These are phyloP conservation scores for Acacia melanoxylon DNA, from an alignment of 306 rosid species.

Conservation along the genomic window DNA sequence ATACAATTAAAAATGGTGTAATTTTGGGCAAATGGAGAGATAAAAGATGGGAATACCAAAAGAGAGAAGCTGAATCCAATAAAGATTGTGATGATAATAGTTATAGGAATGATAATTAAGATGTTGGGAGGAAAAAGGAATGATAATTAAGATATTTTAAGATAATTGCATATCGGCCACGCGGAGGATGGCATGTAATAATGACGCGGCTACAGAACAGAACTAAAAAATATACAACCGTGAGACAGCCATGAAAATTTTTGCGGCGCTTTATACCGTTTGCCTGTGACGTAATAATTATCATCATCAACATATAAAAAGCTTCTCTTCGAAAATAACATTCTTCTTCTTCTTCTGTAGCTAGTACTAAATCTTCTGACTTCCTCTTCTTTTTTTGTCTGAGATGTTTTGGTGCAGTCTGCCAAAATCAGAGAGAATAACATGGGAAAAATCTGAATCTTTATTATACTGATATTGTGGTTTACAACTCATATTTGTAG, in stretches of 20 bases:
- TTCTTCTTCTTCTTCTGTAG: not conserved
- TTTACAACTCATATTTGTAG: too few relatives aligned
- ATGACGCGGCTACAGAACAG: constrained; percentile 14
- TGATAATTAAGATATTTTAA: not conserved
- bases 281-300: not conserved
- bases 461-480: too few relatives aligned
- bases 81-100: not conserved
- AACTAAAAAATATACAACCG: constrained; percentile 22
- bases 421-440: too few relatives aligned
- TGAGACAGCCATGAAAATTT: constrained; percentile 28
- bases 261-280: constrained; percentile 28
- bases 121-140: not conserved
- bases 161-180: constrained; percentile 29
- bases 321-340: not conserved
- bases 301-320: not conserved
- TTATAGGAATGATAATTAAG: not conserved
- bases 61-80: too few relatives aligned
- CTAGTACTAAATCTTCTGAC: not conserved
- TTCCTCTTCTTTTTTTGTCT: not conserved
- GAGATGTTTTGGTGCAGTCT: not conserved
- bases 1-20: too few relatives aligned
- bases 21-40: too few relatives aligned
- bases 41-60: too few relatives aligned
- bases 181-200: not conserved
- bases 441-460: too few relatives aligned